Base-by-base conservation (phyloP, 192 early-diverging fungal genomes). In the Gonapodya prolifera region DNA sequence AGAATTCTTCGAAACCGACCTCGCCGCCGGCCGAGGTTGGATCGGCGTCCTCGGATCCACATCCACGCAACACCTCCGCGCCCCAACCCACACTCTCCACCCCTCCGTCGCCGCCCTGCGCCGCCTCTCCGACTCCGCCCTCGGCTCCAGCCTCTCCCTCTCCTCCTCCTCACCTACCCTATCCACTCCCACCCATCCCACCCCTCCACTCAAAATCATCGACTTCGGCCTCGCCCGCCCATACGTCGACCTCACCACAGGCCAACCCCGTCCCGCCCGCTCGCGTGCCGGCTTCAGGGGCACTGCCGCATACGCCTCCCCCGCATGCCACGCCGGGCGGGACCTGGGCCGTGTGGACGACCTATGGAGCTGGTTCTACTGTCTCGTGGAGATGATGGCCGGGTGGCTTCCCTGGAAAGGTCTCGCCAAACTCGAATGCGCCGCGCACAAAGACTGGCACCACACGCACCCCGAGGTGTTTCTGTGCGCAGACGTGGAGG, bases 331-430 rank as follows among this genome's bases (percentile, higher is more conserved):
- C 69, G 70, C 80, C 32, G 34, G 35, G 17, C 31, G 82, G 80
- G 88, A 89, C 28, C 76, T 89, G 13, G 82, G 85, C n/a, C 81
- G 87, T 13, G 87, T 82, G 2, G 88, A 89, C 75, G 88, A 89
- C 80, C 75, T 89, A 17, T 88, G 86, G 88, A 85, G 85, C 0
- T 78, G 87, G 2, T 86, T 89, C 70, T 89, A 89, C 77, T 29
- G 86, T 8, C 33, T 87, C 0, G 82, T 88, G 28, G 88, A 89
- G 79, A 86, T 85, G 76, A 45, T 86, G 13, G 81, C 45, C 1
- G 88, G 88, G 1, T 34, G 34, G 35, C 80, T 89, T 13, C 88
- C 88, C 30, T 89, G 88, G 88, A 86, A 85, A 77, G 85, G 86
- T 23, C 81, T 79, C 70, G 86, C 86, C 76, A 88, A 88, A 81